These are phyloP conservation scores for Termitomyces sp. DNA, from an alignment of 1,284 basidiomycete genomes.

Conservation along the genomic window DNA sequence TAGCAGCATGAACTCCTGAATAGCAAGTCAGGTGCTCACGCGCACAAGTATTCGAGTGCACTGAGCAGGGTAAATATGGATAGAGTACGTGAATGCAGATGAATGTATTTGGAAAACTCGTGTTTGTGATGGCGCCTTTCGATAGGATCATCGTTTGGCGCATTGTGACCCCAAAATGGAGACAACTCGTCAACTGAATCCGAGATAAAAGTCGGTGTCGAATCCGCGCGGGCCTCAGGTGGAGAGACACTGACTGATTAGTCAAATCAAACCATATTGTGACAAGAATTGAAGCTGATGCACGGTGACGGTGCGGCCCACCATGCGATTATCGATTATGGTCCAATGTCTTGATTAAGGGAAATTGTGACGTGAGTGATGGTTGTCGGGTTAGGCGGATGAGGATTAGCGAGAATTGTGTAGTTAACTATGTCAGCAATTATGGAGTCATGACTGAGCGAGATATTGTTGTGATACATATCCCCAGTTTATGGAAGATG, in stretches of 20 bases:
- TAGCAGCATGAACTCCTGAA: background rate
- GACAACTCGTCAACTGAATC: background rate
- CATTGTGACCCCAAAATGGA: background rate
- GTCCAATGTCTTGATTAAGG: constrained; percentile 5
- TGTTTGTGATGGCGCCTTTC: background rate
- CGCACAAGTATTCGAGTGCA: background rate
- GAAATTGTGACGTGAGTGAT: constrained; percentile 5
- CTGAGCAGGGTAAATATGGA: constrained; percentile 4
- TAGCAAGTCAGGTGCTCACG: background rate
- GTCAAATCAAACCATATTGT: constrained; percentile 1
- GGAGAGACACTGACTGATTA: background rate
- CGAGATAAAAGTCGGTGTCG: constrained; percentile 6
- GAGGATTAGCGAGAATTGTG: background rate
- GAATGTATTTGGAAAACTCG: background rate
- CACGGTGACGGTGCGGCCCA: background rate
- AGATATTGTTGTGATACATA: background rate
- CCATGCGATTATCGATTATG: constrained; percentile 5
- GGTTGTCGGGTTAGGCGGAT: background rate
- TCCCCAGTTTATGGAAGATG: background rate
- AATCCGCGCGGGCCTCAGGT: constrained; percentile 7
- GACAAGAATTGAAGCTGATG: constrained; percentile 4
- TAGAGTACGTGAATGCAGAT: background rate
- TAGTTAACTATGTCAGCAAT: constrained; percentile 4
- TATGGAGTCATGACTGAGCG: constrained; percentile 8
- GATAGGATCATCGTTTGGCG: background rate